Percentiles rank a stretch among this genome's conserved stretches.
Conservation (phyloP, 2,329 filamentous ascomycete genomes). For the Elsinoe australis region DNA sequence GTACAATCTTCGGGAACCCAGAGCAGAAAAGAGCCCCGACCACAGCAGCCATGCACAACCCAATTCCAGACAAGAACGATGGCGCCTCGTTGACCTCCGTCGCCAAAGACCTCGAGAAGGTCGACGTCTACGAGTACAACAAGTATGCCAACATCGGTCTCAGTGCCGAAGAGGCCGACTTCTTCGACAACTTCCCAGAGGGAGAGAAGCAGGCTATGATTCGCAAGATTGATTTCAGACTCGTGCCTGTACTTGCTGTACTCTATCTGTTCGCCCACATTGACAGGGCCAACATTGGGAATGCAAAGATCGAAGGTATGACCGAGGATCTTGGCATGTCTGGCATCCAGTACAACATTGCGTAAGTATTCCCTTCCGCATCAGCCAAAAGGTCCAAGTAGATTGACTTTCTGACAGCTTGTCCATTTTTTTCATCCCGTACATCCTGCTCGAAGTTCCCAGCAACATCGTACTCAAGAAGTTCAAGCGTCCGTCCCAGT, state of each 20-base stretch:
- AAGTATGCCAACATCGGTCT: constrained; percentile 24
- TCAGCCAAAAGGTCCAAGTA: constrained; percentile 24
- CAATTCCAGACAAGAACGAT: too few species aligned
- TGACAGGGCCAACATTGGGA: constrained; percentile 28
- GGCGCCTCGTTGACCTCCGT: too few species aligned
- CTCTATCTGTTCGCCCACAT: constrained; percentile 17
- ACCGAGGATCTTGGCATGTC: constrained; percentile 30
- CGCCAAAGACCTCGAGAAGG: constrained; percentile 22
- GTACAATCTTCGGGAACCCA: too few species aligned
- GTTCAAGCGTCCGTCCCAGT: constrained; percentile 27
- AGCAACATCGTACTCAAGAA: constrained; percentile 22
- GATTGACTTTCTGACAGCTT: constrained; percentile 24
- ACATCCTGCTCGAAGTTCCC: constrained; percentile 27
- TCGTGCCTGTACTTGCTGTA: constrained; percentile 44
- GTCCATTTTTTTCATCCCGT: constrained; percentile 29
- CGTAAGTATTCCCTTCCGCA: constrained; percentile 19
- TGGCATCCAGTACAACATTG: constrained; percentile 33
- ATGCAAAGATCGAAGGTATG: constrained; percentile 34
- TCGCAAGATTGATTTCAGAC: constrained; percentile 36
- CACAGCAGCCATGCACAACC: too few species aligned
- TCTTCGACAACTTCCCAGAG: constrained; percentile 22
- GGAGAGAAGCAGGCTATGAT: constrained; percentile 21
- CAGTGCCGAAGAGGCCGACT: constrained; percentile 24
- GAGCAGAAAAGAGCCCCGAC: too few species aligned
- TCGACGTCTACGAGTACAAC: constrained; percentile 21